These are phyloP conservation scores for Aspergillus jensenii DNA, from an alignment of 2,329 filamentous ascomycete genomes.

Conservation along the genomic window DNA sequence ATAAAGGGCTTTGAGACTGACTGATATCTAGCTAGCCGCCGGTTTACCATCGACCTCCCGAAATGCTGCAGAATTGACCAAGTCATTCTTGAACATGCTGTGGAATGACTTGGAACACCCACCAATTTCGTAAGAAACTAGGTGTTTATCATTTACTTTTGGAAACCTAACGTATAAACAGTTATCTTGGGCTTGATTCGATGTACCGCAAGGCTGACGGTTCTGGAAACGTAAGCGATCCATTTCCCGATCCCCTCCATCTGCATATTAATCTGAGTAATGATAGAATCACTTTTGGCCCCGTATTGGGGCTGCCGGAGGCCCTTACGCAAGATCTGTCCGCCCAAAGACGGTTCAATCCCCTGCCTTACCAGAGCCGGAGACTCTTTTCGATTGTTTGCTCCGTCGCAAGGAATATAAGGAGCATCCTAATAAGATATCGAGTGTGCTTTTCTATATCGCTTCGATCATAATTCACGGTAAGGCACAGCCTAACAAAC, in stretches of 20 bases:
- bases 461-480: constrained; percentile 67
- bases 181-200: constrained; percentile 39
- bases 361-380: constrained; percentile 63
- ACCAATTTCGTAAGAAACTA: constrained; percentile 45
- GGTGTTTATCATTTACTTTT: constrained; percentile 21
- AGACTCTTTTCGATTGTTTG: constrained; percentile 66
- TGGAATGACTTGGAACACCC: constrained; percentile 58
- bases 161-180: constrained; percentile 14
- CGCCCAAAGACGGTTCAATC: constrained; percentile 57
- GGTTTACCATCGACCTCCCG: constrained; percentile 38
- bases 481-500: constrained; percentile 15
- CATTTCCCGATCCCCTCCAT: constrained; percentile 19
- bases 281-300: constrained; percentile 62
- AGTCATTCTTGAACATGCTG: constrained; percentile 53
- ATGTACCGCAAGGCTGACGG: constrained; percentile 38
- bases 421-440: constrained; percentile 70
- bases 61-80: constrained; percentile 43
- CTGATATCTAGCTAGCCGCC: constrained; percentile 32
- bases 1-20: constrained; percentile 2
- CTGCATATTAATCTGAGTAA: constrained; percentile 18
- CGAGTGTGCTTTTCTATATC: constrained; percentile 72
- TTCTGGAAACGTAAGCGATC: constrained; percentile 38
- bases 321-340: constrained; percentile 70
- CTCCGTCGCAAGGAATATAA: constrained; percentile 63
- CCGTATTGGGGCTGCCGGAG: constrained; percentile 63